A percentile compares a stretch with the other conserved stretches of the same genome.
phyloP scores from a whole-genome alignment of 1,284 basidiomycete genomes.

The Fomitiporia mediterranea region DNA sequence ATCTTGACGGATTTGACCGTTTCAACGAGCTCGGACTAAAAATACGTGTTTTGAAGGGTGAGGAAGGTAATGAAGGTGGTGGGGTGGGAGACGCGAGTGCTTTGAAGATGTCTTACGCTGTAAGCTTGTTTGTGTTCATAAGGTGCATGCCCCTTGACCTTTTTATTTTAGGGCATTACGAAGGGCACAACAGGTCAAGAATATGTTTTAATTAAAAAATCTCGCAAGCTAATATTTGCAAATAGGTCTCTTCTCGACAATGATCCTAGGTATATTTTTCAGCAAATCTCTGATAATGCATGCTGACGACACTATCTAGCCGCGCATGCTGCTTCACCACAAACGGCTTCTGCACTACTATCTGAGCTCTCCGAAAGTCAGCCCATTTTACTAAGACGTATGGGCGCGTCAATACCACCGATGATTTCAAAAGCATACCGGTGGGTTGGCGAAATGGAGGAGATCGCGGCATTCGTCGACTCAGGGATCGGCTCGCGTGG shows the following conservation, averaged over 20 bases:
- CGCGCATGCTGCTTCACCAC: conserved; percentile 53
- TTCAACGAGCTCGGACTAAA: conserved; percentile 43
- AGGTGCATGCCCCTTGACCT: background rate
- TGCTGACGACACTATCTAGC: conserved; percentile 31
- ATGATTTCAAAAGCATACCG: conserved; percentile 60
- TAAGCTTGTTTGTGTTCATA: conserved; percentile 28
- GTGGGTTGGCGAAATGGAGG: conserved; percentile 58
- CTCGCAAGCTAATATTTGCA: background rate
- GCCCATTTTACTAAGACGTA: conserved; percentile 38
- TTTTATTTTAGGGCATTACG: conserved; percentile 41
- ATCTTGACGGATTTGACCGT: conserved; percentile 40
- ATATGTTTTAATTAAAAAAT: background rate
- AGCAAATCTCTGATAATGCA: background rate
- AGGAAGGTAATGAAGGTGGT: conserved; percentile 27
- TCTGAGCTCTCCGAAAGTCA: conserved; percentile 45
- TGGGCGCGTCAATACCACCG: conserved; percentile 36
- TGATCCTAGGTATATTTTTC: conserved; percentile 45
- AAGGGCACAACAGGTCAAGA: conserved; percentile 45
- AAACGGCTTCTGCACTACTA: conserved; percentile 49
- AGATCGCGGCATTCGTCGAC: conserved; percentile 52
- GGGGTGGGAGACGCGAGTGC: conserved; percentile 56
- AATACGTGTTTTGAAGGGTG: conserved; percentile 39
- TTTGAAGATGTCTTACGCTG: conserved; percentile 61
- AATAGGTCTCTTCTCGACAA: conserved; percentile 44
- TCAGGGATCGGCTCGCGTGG: conserved; percentile 1